Evolutionary conservation across 805 yeast species (phyloP), one percentile per base, ranked within the genome.

Genomic region (Starmerella floricola): DNA sequence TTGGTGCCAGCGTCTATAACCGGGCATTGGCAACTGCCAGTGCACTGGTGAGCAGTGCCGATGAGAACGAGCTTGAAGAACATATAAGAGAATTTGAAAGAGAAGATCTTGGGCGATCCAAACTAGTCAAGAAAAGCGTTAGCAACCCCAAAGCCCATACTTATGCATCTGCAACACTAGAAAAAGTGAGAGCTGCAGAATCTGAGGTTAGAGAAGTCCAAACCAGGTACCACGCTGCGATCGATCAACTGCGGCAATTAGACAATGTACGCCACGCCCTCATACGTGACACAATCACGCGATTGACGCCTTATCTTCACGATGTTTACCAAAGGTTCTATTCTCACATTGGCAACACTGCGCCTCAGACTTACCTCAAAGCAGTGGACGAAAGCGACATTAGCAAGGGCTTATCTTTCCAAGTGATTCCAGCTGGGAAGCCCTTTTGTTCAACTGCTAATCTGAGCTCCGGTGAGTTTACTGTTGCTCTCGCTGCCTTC

Each of bases 391-490:
- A 21, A 6, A 5, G 4, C 4, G 19, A 23, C 21, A n/a, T n/a
- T 6, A 19, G 24, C 13, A 8, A 24, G 11, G 38, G 38, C 19
- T 8, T 24, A n/a, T 23, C 38, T 10, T 15, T 23, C 30, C 16
- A 23, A n/a, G 38, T 31, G 4, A 16, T 24, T 21, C 29, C 40
- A 4, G 20, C 23, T 11, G 34, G 29, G 8, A 37, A 37, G 20
- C 17, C 40, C 5, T 37, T 29, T 29, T 3, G 11, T 4, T 3
- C 28, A 19, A 18, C 28, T 6, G 4, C 18, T 3, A 6, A 37
- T 3, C 28, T 37, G 33, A 37, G 40, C 29, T 8, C 20, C 13
- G 40, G 40, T 13, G 40, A 37, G 28, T 30, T 37, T 24, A 8
- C 29, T 4, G 18, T 29, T 3, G 40, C 34, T 8, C 17, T 37